Conservation (phyloP, 192 early-diverging fungal species). For the Linnemannia zychae region DNA sequence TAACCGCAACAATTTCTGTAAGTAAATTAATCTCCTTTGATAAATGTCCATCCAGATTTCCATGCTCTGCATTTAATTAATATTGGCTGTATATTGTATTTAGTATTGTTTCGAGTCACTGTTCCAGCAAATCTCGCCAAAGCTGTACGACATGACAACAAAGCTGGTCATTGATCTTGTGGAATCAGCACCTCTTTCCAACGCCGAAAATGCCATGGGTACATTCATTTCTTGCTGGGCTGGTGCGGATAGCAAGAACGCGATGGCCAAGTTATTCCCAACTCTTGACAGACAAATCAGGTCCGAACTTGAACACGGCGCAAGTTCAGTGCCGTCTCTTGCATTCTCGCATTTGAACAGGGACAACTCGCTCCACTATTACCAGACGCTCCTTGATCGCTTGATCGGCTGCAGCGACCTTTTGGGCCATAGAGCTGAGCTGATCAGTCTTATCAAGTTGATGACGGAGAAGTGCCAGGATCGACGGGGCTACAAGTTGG, state of each 20-base stretch:
- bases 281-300: constrained; percentile 69
- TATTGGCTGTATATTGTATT: background rate
- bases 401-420: constrained; percentile 65
- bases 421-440: constrained; percentile 63
- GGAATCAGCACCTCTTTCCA: constrained; percentile 70
- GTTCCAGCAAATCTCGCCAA: constrained; percentile 75
- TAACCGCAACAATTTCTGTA: constrained; percentile 44
- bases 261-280: constrained; percentile 70
- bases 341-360: constrained; percentile 58
- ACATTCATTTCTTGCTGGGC: constrained; percentile 44
- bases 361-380: constrained; percentile 84
- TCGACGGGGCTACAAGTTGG: constrained; percentile 78
- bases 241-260: constrained; percentile 54
- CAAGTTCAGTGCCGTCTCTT: constrained; percentile 64
- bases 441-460: constrained; percentile 60
- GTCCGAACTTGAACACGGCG: constrained; percentile 75
- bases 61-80: too few relatives aligned
- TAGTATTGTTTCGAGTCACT: constrained; percentile 77
- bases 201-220: constrained; percentile 78
- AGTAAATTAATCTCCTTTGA: background rate
- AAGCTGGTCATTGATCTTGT: constrained; percentile 72
- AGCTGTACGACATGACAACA: constrained; percentile 73
- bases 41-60: too few relatives aligned
- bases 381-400: constrained; percentile 76
- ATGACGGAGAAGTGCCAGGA: constrained; percentile 70